Evolutionary conservation across 495 filamentous ascomycete species (phyloP), one percentile per base, ranked within the genome.

Genomic region (Trypethelium eluteriae): DNA sequence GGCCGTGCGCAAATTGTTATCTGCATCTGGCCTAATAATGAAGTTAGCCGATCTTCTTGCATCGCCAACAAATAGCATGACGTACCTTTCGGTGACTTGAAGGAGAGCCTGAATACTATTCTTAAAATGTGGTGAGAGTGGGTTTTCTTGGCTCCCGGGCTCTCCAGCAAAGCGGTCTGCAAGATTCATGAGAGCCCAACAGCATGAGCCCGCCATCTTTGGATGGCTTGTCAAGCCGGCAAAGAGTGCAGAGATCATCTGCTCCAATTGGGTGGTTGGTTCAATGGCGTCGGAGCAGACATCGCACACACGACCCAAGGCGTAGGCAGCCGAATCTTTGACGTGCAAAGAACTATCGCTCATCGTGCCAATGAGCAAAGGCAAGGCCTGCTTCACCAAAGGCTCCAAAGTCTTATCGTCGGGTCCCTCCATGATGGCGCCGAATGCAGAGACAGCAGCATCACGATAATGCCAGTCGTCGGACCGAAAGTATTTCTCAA

Each of bases 111-210:
- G 86, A 63, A 98, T 87, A 78, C 93, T 96, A 70, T 92, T 85
- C 76, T 96, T 87, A 79, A 98, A 98, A 77, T 97, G 90, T 73
- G 86, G 88, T 2, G 92, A 93, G 53, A 98, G 81, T 63, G 92
- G 85, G 77, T 96, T 98, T 65, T 87, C 84, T 67, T 88, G 79
- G 38, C 85, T 86, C 36, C 89, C 90, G 50, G 82, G 79, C 39
- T 96, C 92, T 32, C 90, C 90, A 16, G 90, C 88, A 75, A 98
- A 98, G 39, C 92, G 87, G 72, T 98, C 94, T 35, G 93, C 93
- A 67, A 98, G 86, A 74, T 97, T 98, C 93, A 98, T 98, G 68
- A 98, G 79, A 44, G 94, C 92, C 93, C 95, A 98, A 79, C 94
- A 98, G 84, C 95, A 98, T 25, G 95, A 98, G 66, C 89, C 87